Evolutionary conservation across 441 rosid species (phyloP).

Genomic region (Erodium trifolium): DNA sequence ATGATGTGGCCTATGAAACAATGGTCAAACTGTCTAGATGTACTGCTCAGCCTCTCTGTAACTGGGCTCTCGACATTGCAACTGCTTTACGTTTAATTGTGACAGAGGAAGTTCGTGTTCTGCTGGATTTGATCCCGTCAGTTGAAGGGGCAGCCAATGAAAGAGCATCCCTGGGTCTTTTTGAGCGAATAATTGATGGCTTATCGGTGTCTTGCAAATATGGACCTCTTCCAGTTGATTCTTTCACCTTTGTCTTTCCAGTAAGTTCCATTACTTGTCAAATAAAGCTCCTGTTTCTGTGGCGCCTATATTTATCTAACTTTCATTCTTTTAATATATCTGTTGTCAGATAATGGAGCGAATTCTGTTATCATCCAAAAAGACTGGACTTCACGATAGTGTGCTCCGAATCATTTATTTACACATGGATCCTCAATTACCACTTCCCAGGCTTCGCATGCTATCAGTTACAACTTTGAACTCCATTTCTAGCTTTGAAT

Average conservation of each 20-base stretch:
- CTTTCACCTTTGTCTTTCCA: slow-evolving; percentile 88
- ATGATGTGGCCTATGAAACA: slow-evolving; percentile 74
- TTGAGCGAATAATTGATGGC: slow-evolving; percentile 72
- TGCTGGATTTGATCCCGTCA: slow-evolving; percentile 43
- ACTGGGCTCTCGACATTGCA: slow-evolving; percentile 94
- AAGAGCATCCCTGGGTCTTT: slow-evolving; percentile 52
- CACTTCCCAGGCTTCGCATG: slow-evolving; percentile 97
- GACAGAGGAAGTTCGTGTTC: slow-evolving; percentile 46
- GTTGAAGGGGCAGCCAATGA: slow-evolving; percentile 45
- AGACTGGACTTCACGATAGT: slow-evolving; percentile 75
- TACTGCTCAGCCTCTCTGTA: slow-evolving; percentile 74
- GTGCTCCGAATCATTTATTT: slow-evolving; percentile 73
- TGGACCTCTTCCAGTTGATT: slow-evolving; percentile 92
- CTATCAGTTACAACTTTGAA: slow-evolving; percentile 55
- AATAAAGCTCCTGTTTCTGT: slow-evolving; percentile 2
- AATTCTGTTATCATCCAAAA: slow-evolving; percentile 62
- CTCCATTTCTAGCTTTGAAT: slow-evolving; percentile 16
- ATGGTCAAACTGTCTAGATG: slow-evolving; percentile 85
- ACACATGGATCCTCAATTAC: slow-evolving; percentile 91
- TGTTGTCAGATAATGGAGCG: slow-evolving; percentile 81
- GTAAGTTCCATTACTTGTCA: slow-evolving; percentile 35
- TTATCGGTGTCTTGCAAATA: slow-evolving; percentile 76
- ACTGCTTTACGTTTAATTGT: slow-evolving; percentile 80
- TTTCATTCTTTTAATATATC: slow-evolving; percentile 2
- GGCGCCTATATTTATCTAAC: slow-evolving; percentile 11